Evolutionary conservation across 306 rosid species (phyloP).

Genomic region (Aeschynomene evenia): DNA sequence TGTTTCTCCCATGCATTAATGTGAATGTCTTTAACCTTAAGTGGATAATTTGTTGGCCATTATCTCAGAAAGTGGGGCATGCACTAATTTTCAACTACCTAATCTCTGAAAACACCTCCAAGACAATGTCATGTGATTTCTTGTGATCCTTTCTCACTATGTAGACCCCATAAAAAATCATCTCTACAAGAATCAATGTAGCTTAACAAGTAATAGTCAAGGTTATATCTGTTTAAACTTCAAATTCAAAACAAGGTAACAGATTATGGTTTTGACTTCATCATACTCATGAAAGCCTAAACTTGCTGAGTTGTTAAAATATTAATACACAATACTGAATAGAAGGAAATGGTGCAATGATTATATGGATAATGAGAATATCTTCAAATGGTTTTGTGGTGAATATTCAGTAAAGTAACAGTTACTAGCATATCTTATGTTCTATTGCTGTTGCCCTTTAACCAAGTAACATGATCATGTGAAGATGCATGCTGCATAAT

Average conservation of each 20-base stretch:
- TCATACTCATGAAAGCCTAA: not conserved
- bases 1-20: not conserved
- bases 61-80: not conserved
- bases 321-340: not conserved
- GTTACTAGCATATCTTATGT: not conserved
- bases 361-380: not conserved
- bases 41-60: not conserved
- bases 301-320: not conserved
- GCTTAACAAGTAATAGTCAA: not conserved
- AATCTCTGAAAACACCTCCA: not conserved
- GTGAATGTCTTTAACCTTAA: not conserved
- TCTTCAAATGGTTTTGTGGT: not conserved
- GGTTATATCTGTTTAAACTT: not conserved
- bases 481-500: not conserved
- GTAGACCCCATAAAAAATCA: not conserved
- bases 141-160: not conserved
- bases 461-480: not conserved
- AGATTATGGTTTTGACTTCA: not conserved
- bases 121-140: not conserved
- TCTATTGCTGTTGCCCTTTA: not conserved
- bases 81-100: not conserved
- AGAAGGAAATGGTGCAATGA: not conserved
- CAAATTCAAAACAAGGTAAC: no score
- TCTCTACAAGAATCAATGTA: not conserved
- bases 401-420: not conserved